Base-by-base conservation (phyloP, 2,329 filamentous ascomycete genomes). In the Fusarium sp. region DNA sequence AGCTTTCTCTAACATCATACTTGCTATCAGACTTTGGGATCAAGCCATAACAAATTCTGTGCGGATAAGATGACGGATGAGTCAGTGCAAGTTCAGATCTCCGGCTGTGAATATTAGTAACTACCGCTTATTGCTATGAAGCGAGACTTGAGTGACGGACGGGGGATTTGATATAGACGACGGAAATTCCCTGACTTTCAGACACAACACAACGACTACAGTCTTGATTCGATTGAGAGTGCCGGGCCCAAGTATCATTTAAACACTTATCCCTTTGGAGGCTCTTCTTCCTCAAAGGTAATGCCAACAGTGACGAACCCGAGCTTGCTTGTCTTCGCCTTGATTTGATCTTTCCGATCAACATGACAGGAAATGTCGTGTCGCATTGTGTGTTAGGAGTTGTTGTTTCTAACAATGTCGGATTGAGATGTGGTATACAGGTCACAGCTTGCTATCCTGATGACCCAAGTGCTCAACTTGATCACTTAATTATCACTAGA, bases 171-270 rank as follows among this genome's bases (percentile, higher is more conserved):
- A n/a, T n/a, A 7, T 38, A n/a, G 38, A 39, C 38, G 38, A 7
- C 22, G 14, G 38, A n/a, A 15, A n/a, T 14, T n/a, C 38, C 1
- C 38, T 14, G 22, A 41, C 38, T n/a, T 13, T 0, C n/a, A 15
- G 22, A 41, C n/a, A 14, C 0, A 41, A n/a, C 38, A 13, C 1
- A 1, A 15, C 8, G 0, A n/a, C 38, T 41, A 15, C 22, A 41
- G 38, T 41, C 38, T 7, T 10, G 8, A 6, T 15, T 15, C 10
- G 38, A 1, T 41, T 6, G 10, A n/a, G 8, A 41, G 10, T 15
- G 38, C 38, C 15, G 39, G 22, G 1, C 39, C 39, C n/a, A 16
- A 24, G 22, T 16, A 41, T 6, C 22, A 22, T n/a, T 1, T 16
- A 24, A 45, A 20, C n/a, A 24, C 18, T 2, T 6, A 12, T 1